Evolutionary conservation across 176 grass and related monocot species (phyloP), one percentile per base, ranked within the genome.

Genomic region (Carex myosuroides): DNA sequence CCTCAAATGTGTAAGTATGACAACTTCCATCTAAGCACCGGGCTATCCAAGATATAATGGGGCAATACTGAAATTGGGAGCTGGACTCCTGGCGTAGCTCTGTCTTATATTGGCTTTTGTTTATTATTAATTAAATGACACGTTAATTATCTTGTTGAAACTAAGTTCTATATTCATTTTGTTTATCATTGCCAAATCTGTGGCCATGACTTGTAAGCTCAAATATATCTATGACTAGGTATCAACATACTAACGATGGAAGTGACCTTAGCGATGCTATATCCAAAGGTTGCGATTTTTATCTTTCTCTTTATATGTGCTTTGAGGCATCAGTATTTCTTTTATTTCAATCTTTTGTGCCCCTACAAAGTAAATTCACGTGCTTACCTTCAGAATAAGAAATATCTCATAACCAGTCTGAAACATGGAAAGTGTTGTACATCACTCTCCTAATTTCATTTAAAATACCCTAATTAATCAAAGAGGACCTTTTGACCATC

Each of bases 191-290:
- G 58, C 61, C 44, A 16, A 78, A 41, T 82, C 26, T 87, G 17
- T 57, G 48, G 13, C 2, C 24, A 18, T 65, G 84, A 39, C 54
- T 46, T 89, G 37, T 6, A 11, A 78, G 13, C 42, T 41, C 70
- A 18, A 84, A 32, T 57, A 12, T 57, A 57, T 78, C 52, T 56
- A 10, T 57, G 50, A 57, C 4, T 78, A 87, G 88, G 86, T 84
- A 84, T 87, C 73, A 65, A 26, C 74, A 74, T 59, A 87, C 86
- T 69, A 76, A 87, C 18, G 82, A 84, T 74, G 85, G 74, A 90
- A 87, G 85, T 90, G 85, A 86, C 79, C 73, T 87, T 80, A 81
- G 88, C 83, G 85, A 85, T 64, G 88, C 85, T 79, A 81, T 84
- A 79, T 84, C 85, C 17, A 84, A 87, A 87, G 88, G 88, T 90